These are phyloP conservation scores for Herpetospermum pedunculosum DNA, from an alignment of 306 rosid species.

Conservation along the genomic window DNA sequence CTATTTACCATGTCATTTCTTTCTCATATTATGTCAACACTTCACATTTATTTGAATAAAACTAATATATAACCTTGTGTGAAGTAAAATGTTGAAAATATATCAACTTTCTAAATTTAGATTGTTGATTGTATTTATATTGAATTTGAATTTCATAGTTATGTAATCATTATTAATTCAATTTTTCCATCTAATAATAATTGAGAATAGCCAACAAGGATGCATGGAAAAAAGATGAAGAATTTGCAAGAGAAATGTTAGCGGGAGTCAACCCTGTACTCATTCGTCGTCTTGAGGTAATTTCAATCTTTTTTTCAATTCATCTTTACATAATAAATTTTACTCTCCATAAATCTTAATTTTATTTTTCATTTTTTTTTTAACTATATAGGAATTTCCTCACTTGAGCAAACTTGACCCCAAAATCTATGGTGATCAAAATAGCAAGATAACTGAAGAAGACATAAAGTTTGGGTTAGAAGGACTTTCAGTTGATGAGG, in stretches of 20 bases:
- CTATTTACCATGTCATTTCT: too few relatives aligned
- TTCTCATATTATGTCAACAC: too few relatives aligned
- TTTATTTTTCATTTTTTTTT: not conserved
- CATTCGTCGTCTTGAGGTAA: constrained; percentile 53
- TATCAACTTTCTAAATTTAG: too few relatives aligned
- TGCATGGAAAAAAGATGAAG: constrained; percentile 84
- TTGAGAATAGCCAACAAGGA: constrained; percentile 35
- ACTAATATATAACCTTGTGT: too few relatives aligned
- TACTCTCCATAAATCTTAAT: not conserved
- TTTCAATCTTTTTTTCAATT: not conserved
- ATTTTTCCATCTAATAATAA: not conserved
- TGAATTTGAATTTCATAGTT: not conserved
- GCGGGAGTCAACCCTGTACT: constrained; percentile 71
- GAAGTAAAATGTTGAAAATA: too few relatives aligned
- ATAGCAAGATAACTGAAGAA: constrained; percentile 39
- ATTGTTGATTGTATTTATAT: too few relatives aligned
- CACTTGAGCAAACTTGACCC: constrained; percentile 54
- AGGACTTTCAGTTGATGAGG: constrained; percentile 53
- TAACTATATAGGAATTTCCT: constrained; percentile 51
- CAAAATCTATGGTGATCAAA: constrained; percentile 42
- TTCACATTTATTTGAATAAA: too few relatives aligned
- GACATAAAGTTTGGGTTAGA: constrained; percentile 36
- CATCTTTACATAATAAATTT: not conserved
- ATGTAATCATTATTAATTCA: not conserved
- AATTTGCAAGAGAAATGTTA: constrained; percentile 81